Evolutionary conservation across 768 basidiomycete genomes (phyloP).

Genomic region (Flagelloscypha sp.): DNA sequence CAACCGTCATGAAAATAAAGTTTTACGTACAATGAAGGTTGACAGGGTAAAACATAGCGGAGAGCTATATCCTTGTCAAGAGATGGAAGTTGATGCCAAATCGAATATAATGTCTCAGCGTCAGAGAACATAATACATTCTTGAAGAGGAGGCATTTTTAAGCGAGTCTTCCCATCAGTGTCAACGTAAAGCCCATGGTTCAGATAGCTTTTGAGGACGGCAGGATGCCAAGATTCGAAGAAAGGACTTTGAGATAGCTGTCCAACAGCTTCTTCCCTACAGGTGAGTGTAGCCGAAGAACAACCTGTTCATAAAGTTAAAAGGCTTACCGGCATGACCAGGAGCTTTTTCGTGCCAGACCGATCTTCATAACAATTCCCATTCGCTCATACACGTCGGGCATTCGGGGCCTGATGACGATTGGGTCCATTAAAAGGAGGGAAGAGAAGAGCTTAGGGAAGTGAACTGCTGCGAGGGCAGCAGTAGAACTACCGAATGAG

Average conservation of each 20-base stretch:
- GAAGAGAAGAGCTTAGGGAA: slow-evolving; percentile 62
- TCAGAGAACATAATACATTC: slow-evolving; percentile 62
- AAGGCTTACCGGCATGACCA: slow-evolving; percentile 53
- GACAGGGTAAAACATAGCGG: slow-evolving; percentile 49
- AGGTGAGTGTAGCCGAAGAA: background rate
- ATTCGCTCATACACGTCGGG: too few relatives aligned
- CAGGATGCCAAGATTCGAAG: slow-evolving; percentile 65
- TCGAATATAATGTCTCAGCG: too few relatives aligned
- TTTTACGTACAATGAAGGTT: slow-evolving; percentile 27
- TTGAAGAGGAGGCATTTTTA: slow-evolving; percentile 61
- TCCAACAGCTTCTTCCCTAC: slow-evolving; percentile 56
- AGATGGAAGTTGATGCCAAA: too few relatives aligned
- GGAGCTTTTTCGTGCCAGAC: slow-evolving; percentile 49
- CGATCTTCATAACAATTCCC: too few relatives aligned
- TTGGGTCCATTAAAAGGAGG: slow-evolving; percentile 72
- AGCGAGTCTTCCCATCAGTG: slow-evolving; percentile 37
- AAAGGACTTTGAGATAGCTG: slow-evolving; percentile 49
- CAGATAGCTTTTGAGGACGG: slow-evolving; percentile 51
- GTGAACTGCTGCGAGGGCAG: slow-evolving; percentile 56
- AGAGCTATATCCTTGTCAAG: slow-evolving; percentile 45
- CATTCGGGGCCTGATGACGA: slow-evolving; percentile 39
- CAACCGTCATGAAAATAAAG: background rate
- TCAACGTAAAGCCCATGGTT: slow-evolving; percentile 43
- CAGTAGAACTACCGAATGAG: slow-evolving; percentile 74
- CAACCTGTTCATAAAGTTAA: background rate